These are phyloP conservation scores for Lasiodiplodia citricola DNA, from an alignment of 2,329 filamentous ascomycete genomes.

Conservation along the genomic window DNA sequence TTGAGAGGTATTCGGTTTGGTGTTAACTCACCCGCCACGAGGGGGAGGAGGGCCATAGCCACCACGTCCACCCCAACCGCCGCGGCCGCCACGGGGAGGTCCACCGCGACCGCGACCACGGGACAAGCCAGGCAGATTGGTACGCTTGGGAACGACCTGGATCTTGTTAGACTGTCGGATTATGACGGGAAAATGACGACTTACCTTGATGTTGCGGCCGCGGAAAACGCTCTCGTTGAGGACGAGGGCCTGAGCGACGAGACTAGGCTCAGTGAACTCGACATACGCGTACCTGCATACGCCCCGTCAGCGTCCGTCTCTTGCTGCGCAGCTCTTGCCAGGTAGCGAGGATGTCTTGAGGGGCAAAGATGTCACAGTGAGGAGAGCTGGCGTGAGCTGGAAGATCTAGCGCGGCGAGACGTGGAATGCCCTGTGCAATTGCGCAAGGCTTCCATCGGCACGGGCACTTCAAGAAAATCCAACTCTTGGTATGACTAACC, in stretches of 20 bases:
- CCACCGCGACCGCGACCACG: constrained; percentile 71
- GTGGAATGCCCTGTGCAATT: not conserved
- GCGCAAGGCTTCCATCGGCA: not conserved
- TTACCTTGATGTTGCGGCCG: constrained; percentile 91
- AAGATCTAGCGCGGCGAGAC: not conserved
- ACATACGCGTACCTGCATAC: constrained; percentile 91
- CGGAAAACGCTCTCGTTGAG: constrained; percentile 97
- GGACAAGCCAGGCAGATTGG: constrained; percentile 93
- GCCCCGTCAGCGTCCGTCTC: constrained; percentile 58
- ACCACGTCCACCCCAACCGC: constrained; percentile 57
- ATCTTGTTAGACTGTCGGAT: not conserved
- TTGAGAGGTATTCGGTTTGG: constrained; percentile 28
- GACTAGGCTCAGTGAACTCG: constrained; percentile 91
- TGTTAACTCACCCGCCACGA: constrained; percentile 44
- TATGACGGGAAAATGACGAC: constrained; percentile 27
- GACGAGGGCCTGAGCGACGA: constrained; percentile 87
- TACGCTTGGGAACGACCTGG: constrained; percentile 87
- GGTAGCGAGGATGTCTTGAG: constrained; percentile 54
- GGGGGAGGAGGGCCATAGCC: constrained; percentile 51
- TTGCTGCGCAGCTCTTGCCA: constrained; percentile 61
- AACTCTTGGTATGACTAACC: constrained; percentile 66
- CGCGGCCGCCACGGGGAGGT: constrained; percentile 51
- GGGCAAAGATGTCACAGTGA: constrained; percentile 9
- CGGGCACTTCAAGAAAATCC: constrained; percentile 37
- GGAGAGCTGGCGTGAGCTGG: not conserved